Conservation (phyloP, 441 rosid genomes). For the Populus hybrid region DNA sequence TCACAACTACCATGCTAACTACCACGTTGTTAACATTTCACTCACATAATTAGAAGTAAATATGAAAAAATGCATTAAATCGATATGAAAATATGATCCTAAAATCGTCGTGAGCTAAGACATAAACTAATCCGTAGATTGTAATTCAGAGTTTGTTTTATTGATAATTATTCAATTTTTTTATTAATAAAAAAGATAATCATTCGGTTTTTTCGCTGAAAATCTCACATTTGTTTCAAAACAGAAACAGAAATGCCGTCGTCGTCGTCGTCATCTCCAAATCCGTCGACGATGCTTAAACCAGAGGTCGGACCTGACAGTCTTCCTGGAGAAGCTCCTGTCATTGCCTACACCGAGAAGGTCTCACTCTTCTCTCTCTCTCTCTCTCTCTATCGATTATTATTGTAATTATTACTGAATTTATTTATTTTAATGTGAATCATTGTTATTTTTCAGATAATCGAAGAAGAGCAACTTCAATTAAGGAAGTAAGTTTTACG, state of each 20-base stretch:
- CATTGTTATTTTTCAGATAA: constrained; percentile 42
- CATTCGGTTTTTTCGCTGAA: too few relatives aligned
- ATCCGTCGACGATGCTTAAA: constrained; percentile 44
- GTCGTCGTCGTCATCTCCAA: constrained; percentile 27
- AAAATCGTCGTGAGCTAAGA: too few relatives aligned
- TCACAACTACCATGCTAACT: too few relatives aligned
- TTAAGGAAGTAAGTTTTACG: constrained; percentile 59
- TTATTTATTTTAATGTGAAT: background rate
- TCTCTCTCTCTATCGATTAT: background rate
- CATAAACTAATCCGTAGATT: too few relatives aligned
- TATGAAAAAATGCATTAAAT: background rate
- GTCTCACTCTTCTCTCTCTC: constrained; percentile 23
- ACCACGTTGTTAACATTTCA: background rate
- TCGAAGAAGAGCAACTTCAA: constrained; percentile 23
- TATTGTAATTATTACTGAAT: background rate
- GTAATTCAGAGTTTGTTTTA: too few relatives aligned
- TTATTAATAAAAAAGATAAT: background rate
- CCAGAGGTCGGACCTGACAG: constrained; percentile 93
- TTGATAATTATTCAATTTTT: too few relatives aligned
- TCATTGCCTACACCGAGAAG: constrained; percentile 90
- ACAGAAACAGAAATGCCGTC: too few relatives aligned
- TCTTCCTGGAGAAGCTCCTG: constrained; percentile 71
- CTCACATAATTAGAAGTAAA: background rate
- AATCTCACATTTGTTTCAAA: background rate
- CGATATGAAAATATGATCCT: background rate